Base-by-base conservation (phyloP, 139 green algal species). In the Chlorella sp. region DNA sequence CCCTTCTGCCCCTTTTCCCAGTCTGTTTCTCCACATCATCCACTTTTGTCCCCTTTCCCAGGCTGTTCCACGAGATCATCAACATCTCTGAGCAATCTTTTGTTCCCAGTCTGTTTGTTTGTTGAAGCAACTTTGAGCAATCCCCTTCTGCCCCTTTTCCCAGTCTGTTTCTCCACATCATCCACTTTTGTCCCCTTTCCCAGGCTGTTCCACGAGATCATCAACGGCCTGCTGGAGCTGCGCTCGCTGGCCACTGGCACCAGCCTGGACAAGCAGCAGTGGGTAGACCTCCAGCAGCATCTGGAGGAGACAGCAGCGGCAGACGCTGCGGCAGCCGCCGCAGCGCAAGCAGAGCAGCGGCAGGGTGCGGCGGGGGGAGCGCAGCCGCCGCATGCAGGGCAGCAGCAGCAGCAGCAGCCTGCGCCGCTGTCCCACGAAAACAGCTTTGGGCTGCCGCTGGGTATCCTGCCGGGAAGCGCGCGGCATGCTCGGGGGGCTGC, bases 191-290 rank as follows among this genome's bases (percentile, higher is more conserved):
- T 4, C 48, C n/a, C 30, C 73, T 80, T 37, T 81, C 15, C 15
- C 83, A 87, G 97, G 22, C 75, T 99, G 73, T 99, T 99, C 90
- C 95, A 97, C 89, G 97, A 99, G 93, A 88, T 97, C 21, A 88
- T 99, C 36, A 96, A 96, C 36, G 97, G 93, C 1, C 83, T 99
- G 64, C 86, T 98, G 42, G 81, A 85, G 69, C 78, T 96, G 83
- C 80, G 93, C 9, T 87, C 83, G 12, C 53, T 87, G 36, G 22
- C 61, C 26, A 64, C 61, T 2, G 61, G 36, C 60, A 87, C 83
- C 60, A 79, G 34, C 36, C 83, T 87, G 61, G 83, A 87, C 83
- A 69, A 87, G 83, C 60, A 78, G 14, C 83, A 77, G 60, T 87
- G 61, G 83, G 60, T 28, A 15, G 66, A 40, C 68, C 85, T 81